phyloP scores from a whole-genome alignment of 257 asterid species.

The Solanum acaule region DNA sequence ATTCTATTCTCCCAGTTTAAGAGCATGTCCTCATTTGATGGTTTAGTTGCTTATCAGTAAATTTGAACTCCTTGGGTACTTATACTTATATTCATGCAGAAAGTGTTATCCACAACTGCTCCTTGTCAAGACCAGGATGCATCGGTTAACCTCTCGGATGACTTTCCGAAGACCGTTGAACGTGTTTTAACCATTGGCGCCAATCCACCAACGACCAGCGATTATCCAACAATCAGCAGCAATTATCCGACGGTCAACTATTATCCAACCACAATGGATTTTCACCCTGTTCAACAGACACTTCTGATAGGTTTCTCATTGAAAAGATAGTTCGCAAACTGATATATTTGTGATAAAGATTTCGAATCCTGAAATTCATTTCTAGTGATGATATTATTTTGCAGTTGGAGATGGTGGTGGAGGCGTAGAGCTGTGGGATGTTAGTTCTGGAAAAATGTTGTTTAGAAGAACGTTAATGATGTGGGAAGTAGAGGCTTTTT shows the following conservation, averaged over 20 bases:
- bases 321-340: neutral
- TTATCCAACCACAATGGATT: conserved; percentile 49
- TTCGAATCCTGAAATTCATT: neutral
- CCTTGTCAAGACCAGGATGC: conserved; percentile 10
- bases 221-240: neutral
- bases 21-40: neutral
- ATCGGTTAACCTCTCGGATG: conserved; percentile 11
- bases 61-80: neutral
- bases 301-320: conserved; percentile 46
- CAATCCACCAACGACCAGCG: neutral
- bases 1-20: neutral
- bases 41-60: neutral
- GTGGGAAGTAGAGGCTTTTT: conserved; percentile 19
- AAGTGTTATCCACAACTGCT: conserved; percentile 2
- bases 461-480: conserved; percentile 25
- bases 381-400: conserved; percentile 2
- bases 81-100: conserved; percentile 24
- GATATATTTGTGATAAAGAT: neutral
- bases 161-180: conserved; percentile 42
- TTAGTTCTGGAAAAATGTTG: conserved; percentile 31
- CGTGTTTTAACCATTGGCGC: conserved; percentile 22
- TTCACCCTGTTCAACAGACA: conserved; percentile 60
- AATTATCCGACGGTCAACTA: neutral
- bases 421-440: conserved; percentile 51
- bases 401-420: conserved; percentile 59